Evolutionary conservation across 345 rosid species (phyloP), one percentile per base, ranked within the genome.

Genomic region (Rhizophora apiculata): DNA sequence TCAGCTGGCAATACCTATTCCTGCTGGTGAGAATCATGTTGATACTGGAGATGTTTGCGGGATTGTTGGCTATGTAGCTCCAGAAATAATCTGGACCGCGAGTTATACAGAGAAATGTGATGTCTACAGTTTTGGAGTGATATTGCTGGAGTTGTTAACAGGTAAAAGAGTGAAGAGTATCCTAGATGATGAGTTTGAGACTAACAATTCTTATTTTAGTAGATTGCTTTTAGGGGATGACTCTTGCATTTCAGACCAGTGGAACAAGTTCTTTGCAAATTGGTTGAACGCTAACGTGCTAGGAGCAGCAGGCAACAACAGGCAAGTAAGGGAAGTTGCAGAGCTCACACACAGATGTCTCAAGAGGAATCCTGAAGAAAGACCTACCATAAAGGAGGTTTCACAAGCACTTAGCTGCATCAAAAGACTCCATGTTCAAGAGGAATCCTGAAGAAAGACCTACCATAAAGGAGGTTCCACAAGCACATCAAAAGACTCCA

Each of bases 1-100:
- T 56, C 60, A 56, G 60, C 6, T 56, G 60, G 60, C 60, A 56
- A 56, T 56, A 11, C 60, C 60, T 8, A 56, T 56, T 56, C 60
- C 60, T 15, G 31, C 18, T 56, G 31, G 60, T 3, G 31, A 56
- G 16, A 24, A 9, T 27, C 60, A 24, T 56, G 60, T 56, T 56
- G 19, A 24, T 56, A 56, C 31, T 8, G 60, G 6, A 56, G 19
- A 24, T 21, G 24, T 24, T 24, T 56, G 60, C 24, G 60, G 60
- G 60, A 11, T 56, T 56, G 19, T 15, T 56, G 60, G 30, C 29
- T 56, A 24, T 15, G 18, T 56, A 56, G 60, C 60, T 11, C 60
- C 31, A 24, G 60, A 56, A 56, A 56, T 56, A 21, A 11, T 56
- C 60, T 27, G 11, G 19, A 6, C 29, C 5, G 30, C 18, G 29